Conservation (phyloP, 371 early-diverging fungal species). For the Coemansia sp. region DNA sequence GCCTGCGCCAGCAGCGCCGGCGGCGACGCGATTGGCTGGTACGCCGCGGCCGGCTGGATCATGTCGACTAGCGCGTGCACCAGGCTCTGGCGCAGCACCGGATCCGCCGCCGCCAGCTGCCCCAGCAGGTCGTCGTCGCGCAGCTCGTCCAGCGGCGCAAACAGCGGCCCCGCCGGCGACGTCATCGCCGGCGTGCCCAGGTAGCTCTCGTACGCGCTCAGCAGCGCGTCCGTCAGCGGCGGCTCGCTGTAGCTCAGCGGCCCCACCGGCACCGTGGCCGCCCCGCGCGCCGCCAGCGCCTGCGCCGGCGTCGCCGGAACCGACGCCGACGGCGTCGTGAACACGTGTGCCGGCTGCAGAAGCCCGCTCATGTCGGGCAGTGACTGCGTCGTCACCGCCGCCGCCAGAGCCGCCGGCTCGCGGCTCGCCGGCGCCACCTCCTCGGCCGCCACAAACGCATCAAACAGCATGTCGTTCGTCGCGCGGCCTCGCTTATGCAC, state of each 20-base stretch:
- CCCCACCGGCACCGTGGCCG: slow-evolving; percentile 23
- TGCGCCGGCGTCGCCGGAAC: slow-evolving; percentile 29
- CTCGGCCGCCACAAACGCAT: slow-evolving; percentile 10
- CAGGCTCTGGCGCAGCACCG: slow-evolving; percentile 32
- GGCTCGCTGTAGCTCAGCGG: slow-evolving; percentile 10
- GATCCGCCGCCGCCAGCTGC: slow-evolving; percentile 30
- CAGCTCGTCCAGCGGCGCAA: slow-evolving; percentile 49
- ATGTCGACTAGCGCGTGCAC: slow-evolving; percentile 45
- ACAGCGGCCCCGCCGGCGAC: slow-evolving; percentile 20
- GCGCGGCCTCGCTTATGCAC: background rate
- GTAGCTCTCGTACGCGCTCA: slow-evolving; percentile 36
- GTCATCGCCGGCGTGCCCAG: slow-evolving; percentile 29
- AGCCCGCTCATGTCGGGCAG: slow-evolving; percentile 16
- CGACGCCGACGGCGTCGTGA: slow-evolving; percentile 22
- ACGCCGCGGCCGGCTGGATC: slow-evolving; percentile 35
- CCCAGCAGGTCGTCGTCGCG: slow-evolving; percentile 17
- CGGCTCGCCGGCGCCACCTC: background rate
- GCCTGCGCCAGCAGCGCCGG: slow-evolving; percentile 20
- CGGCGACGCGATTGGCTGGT: slow-evolving; percentile 21
- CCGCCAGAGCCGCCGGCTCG: too few species aligned
- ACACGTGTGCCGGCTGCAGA: slow-evolving; percentile 15
- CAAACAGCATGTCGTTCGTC: slow-evolving; percentile 13
- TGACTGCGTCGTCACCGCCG: slow-evolving; percentile 6
- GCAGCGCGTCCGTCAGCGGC: slow-evolving; percentile 10
- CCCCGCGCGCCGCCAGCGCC: background rate